phyloP scores from a whole-genome alignment of 345 rosid species.

The Brassica juncea region DNA sequence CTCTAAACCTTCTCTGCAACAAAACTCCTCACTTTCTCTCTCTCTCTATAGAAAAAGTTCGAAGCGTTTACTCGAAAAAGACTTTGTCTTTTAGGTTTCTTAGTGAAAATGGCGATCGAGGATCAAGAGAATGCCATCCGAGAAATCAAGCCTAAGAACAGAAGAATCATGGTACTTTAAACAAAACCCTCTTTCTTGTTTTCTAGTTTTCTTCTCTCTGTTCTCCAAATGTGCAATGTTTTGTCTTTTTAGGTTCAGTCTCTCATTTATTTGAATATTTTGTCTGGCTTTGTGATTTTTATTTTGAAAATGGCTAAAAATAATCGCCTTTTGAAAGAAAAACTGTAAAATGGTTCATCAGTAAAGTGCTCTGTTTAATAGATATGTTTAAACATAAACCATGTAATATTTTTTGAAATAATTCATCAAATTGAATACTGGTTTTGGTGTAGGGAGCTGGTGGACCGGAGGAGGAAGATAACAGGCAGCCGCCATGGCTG shows the following conservation, averaged over 20 bases:
- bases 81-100: neutral
- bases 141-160: constrained; percentile 67
- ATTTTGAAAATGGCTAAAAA: neutral
- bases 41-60: constrained; percentile 15
- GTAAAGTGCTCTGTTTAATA: neutral
- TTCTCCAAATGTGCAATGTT: neutral
- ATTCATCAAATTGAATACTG: neutral
- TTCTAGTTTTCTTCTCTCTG: neutral
- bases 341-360: neutral
- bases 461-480: constrained; percentile 71
- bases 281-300: neutral
- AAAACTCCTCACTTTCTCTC: constrained; percentile 26
- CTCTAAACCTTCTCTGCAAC: constrained; percentile 21
- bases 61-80: constrained; percentile 29
- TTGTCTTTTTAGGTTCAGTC: neutral
- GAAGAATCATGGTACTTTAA: constrained; percentile 73
- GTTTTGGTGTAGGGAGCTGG: constrained; percentile 54
- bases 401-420: neutral
- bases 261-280: neutral
- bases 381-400: neutral
- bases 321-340: neutral
- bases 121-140: neutral
- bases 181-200: neutral
- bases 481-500: constrained; percentile 81
- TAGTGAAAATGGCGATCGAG: neutral